A percentile compares a stretch with the other conserved stretches of the same genome.
Conservation (phyloP, 2,329 filamentous ascomycete genomes). For the Phaeosphaeriaceae sp. region DNA sequence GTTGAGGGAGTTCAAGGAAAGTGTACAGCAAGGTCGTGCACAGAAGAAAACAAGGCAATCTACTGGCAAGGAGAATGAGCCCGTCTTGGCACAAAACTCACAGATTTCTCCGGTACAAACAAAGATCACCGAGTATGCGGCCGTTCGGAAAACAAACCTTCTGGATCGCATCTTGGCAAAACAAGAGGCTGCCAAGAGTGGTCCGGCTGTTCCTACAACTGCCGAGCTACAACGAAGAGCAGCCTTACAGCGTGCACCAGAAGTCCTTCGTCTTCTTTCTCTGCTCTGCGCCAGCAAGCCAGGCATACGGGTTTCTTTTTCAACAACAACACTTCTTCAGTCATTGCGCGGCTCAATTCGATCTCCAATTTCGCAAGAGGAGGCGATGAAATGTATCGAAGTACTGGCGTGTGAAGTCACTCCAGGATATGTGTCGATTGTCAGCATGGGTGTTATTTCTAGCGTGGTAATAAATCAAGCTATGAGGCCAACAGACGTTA, state of each 20-base stretch:
- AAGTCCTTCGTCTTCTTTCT: conserved; percentile 52
- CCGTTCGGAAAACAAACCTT: conserved; percentile 53
- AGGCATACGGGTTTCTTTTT: conserved; percentile 51
- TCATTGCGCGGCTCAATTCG: conserved; percentile 54
- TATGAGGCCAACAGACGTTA: conserved; percentile 43
- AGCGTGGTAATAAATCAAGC: conserved; percentile 52
- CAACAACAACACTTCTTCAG: conserved; percentile 51
- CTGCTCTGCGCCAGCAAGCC: conserved; percentile 49
- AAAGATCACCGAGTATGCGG: conserved; percentile 48
- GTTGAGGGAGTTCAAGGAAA: conserved; percentile 71
- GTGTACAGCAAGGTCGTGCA: conserved; percentile 52
- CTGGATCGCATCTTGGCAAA: conserved; percentile 60
- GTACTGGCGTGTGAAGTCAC: conserved; percentile 53
- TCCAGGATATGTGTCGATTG: conserved; percentile 51
- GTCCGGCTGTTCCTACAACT: conserved; percentile 48
- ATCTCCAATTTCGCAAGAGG: conserved; percentile 54
- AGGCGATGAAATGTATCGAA: conserved; percentile 52
- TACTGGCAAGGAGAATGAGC: conserved; percentile 42
- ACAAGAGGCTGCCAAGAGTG: conserved; percentile 49
- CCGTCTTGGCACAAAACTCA: conserved; percentile 9
- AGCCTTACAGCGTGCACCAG: conserved; percentile 56
- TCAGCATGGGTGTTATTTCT: conserved; percentile 48
- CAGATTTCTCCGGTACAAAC: conserved; percentile 29
- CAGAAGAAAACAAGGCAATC: conserved; percentile 39
- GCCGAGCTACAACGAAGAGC: conserved; percentile 54